Base-by-base conservation (phyloP, 225 moss, liverwort and hornwort species). In the Straminergon stramineum region DNA sequence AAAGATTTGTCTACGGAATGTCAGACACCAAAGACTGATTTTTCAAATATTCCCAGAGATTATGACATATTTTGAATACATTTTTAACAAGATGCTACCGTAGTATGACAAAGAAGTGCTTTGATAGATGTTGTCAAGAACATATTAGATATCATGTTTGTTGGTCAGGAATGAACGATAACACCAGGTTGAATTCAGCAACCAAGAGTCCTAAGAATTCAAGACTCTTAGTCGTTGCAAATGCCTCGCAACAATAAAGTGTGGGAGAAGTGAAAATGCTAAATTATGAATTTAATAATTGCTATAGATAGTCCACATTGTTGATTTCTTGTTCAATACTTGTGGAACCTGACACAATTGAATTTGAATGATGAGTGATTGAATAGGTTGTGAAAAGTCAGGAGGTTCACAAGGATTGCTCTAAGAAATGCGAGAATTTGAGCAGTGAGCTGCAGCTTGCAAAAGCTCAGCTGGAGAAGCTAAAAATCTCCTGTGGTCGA, bases 341-440 rank as follows among this genome's bases (percentile, higher is more conserved):
- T 53, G 17, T 75, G n/a, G 13, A 74, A 39, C 5, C 37, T 65
- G 3, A 16, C 43, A 89, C n/a, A 65, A 20, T 71, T 82, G 74
- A 86, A 57, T 82, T 89, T 75, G 77, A 66, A 48, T 56, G 57
- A 71, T 57, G 64, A 69, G 68, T 67, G 69, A 41, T 76, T 76
- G 11, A 23, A 53, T 64, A 94, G 93, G 83, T 89, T 1, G 63
- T 63, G 79, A 94, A 87, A 90, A 90, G 26, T 60, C 85, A 27
- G 55, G 90, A 87, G 79, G 89, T 66, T 91, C 94, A 94, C 71
- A 85, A 86, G 79, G 90, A 93, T 79, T 94, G 94, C 92, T 67
- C 89, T 3, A 90, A 77, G 31, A 92, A 76, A 57, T 91, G 85
- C 26, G 20, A 91, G 17, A 84, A 66, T 91, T 89, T 94, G 81